phyloP scores from a whole-genome alignment of 768 basidiomycete species.

The Gloeostereum incarnatum region DNA sequence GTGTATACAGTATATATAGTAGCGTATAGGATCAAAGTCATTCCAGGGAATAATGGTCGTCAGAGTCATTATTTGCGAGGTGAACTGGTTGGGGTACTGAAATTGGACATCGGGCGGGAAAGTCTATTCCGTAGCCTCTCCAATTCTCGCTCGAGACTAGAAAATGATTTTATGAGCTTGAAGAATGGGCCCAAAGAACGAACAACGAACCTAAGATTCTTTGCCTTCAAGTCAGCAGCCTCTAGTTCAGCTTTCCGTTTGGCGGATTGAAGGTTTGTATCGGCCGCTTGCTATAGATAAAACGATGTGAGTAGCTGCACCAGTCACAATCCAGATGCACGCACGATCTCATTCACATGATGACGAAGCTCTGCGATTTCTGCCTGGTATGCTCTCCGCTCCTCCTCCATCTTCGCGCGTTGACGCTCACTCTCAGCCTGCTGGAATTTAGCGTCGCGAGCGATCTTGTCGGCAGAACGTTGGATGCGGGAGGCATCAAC shows the following conservation, averaged over 20 bases:
- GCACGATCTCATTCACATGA: slow-evolving; percentile 52
- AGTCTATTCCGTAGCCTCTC: slow-evolving; percentile 59
- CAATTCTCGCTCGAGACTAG: slow-evolving; percentile 57
- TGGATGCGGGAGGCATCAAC: slow-evolving; percentile 2
- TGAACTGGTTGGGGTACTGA: slow-evolving; percentile 18
- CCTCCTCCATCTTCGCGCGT: slow-evolving; percentile 54
- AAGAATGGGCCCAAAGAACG: neutral
- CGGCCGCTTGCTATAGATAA: slow-evolving; percentile 52
- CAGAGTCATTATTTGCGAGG: slow-evolving; percentile 24
- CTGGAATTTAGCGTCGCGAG: slow-evolving; percentile 45
- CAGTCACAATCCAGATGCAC: slow-evolving; percentile 14
- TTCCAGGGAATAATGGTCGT: too few relatives aligned
- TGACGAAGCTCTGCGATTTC: slow-evolving; percentile 50
- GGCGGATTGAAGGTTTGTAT: slow-evolving; percentile 54
- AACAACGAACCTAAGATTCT: slow-evolving; percentile 48
- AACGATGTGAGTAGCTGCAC: too few relatives aligned
- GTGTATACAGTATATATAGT: too few relatives aligned
- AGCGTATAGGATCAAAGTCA: too few relatives aligned
- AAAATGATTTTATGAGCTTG: slow-evolving; percentile 4
- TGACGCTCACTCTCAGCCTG: slow-evolving; percentile 55
- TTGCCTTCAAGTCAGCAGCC: slow-evolving; percentile 64
- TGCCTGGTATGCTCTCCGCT: slow-evolving; percentile 46
- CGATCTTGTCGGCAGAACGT: too few relatives aligned
- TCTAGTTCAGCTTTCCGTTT: slow-evolving; percentile 76
- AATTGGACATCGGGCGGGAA: slow-evolving; percentile 41